Evolutionary conservation across 768 basidiomycete genomes (phyloP), one percentile per base, ranked within the genome.

Genomic region (Neoboletus brunneissimus): DNA sequence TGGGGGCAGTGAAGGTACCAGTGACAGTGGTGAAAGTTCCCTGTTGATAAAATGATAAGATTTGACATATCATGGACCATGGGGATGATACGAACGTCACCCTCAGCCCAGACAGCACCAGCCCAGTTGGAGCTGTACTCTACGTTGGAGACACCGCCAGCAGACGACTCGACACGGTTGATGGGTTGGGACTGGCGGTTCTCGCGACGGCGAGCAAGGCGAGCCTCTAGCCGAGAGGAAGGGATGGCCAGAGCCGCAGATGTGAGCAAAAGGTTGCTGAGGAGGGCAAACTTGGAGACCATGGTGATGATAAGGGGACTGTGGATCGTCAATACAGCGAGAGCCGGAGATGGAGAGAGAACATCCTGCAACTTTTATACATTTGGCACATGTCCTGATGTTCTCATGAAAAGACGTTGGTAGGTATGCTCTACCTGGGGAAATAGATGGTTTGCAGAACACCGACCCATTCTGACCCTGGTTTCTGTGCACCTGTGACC

Each of bases 1-100:
- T 49, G 18, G 66, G 66, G n/a, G 53, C 54, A 12, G 61, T 67
- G 35, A 68, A 59, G 40, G 61, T 61, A 51, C 54, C 61, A 41
- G 64, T 57, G 22, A 57, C 57, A 11, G 43, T 40, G 16, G 55
- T 60, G 52, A 67, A 67, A 12, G 63, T 67, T 13, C 55, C 60
- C 63, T 67, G 44, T 49, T 23, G 18, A 27, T 13, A 25, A 32
- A 20, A 34, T 11, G 16, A 18, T 65, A 37, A 58, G 57, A 45
- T 43, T 31, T 5, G 12, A n/a, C 3, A 35, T 38, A 41, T 10
- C 0, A 0, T 34, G 6, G 18, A 45, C 27, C 13, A 40, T n/a
- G 31, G 3, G 25, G 20, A 18, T n/a, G 25, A 27, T 29, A 61
- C 51, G 15, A 49, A 66, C 67, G 7, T 22, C n/a, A 35, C 10